Conservation (phyloP, 2,329 filamentous ascomycete genomes). For the Fusarium lyarnte region DNA sequence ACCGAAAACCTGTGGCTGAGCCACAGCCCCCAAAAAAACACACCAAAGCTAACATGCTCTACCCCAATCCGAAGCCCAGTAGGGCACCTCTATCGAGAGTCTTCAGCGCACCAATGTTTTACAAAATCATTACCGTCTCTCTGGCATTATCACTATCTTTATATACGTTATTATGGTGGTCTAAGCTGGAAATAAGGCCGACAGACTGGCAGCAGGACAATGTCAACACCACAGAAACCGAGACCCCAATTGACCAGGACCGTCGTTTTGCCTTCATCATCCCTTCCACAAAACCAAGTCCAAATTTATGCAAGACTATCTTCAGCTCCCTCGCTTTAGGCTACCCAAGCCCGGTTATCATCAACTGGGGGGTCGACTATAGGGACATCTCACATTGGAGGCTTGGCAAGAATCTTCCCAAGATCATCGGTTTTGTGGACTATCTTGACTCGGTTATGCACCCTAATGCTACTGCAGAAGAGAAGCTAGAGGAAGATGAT, state of each 20-base stretch:
- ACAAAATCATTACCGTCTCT: neutral
- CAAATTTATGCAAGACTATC: neutral
- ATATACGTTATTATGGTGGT: neutral
- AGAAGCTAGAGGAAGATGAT: neutral
- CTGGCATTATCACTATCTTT: neutral
- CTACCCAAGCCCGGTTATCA: neutral
- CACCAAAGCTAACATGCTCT: neutral
- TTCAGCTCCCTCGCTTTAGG: neutral
- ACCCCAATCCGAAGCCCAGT: neutral
- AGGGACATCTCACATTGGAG: neutral
- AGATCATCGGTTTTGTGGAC: neutral
- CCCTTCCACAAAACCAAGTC: neutral
- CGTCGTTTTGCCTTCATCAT: neutral
- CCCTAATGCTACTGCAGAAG: neutral
- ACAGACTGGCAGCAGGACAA: neutral
- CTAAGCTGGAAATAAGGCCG: neutral
- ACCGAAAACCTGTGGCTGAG: neutral
- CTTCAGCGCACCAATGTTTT: neutral
- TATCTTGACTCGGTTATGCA: constrained; percentile 10
- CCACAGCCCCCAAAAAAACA: neutral
- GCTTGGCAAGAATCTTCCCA: neutral
- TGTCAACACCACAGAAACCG: neutral
- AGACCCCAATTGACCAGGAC: neutral
- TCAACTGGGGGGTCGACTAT: neutral
- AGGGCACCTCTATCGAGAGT: neutral